Percentiles rank a stretch among this genome's conserved stretches.
These are phyloP conservation scores for Torulaspora maleeae DNA, from an alignment of 805 yeast species.

Conservation along the genomic window DNA sequence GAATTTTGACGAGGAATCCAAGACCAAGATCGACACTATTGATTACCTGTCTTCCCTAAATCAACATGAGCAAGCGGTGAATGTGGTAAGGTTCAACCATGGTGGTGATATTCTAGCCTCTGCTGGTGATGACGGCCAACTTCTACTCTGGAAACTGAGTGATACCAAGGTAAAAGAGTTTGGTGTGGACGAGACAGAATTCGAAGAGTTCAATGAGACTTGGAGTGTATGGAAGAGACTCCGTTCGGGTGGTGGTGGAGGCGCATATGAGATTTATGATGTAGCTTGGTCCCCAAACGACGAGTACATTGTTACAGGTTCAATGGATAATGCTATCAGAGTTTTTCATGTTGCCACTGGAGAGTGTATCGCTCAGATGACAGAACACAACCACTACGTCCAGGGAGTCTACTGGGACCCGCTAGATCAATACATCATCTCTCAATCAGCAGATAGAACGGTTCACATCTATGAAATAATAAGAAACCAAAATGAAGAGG, in stretches of 20 bases:
- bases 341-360: constrained; percentile 60
- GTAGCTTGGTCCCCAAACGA: constrained; percentile 90
- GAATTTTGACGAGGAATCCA: constrained; percentile 23
- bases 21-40: constrained; percentile 42
- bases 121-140: constrained; percentile 93
- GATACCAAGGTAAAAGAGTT: constrained; percentile 54
- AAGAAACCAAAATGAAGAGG: constrained; percentile 12
- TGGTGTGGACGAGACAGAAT: constrained; percentile 44
- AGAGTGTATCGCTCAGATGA: constrained; percentile 39
- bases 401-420: constrained; percentile 99
- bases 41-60: constrained; percentile 75
- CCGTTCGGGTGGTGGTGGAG: constrained; percentile 49
- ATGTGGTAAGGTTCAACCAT: constrained; percentile 74
- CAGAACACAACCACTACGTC: constrained; percentile 79
- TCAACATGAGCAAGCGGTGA: constrained; percentile 93
- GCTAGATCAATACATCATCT: constrained; percentile 62
- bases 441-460: constrained; percentile 86
- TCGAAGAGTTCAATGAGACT: constrained; percentile 57
- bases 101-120: constrained; percentile 70
- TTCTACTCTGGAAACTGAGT: constrained; percentile 70
- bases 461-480: constrained; percentile 56
- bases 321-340: constrained; percentile 82
- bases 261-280: constrained; percentile 80
- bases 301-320: constrained; percentile 71
- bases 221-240: constrained; percentile 54